Base-by-base conservation (phyloP, 768 basidiomycete species). In the Amyloporia xantha region DNA sequence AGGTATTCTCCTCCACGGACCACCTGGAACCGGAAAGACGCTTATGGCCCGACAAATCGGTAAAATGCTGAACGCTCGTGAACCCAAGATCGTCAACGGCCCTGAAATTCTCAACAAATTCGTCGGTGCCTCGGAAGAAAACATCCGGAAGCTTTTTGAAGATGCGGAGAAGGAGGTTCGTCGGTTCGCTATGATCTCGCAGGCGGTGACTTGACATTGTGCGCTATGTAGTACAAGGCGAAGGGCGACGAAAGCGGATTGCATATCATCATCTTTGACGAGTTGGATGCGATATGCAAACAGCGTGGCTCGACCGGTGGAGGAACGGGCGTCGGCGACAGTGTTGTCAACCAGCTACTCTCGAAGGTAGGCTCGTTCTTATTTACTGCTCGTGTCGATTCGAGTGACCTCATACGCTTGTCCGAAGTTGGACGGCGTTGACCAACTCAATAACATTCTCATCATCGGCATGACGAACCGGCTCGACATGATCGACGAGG, bases 391-490 rank as follows among this genome's bases (percentile, higher is more conserved):
- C 41, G 11, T 38, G n/a, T 7, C n/a, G 28, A 36, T 4, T 33
- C 19, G 6, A 39, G 20, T 19, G 17, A 21, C 19, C 30, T 33
- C 42, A 43, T 17, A 25, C 24, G n/a, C n/a, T 12, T 33, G 17
- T 30, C 1, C 17, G 7, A 56, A 96, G 92, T 95, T 99, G 93
- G 96, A 99, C 57, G 96, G 96, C 72, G 95, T 99, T 10, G 96
- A 99, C 63, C 88, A 91, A 70, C 73, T 99, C 26, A 98, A 99
- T 73, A 99, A 99, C 68, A 95, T 99, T 53, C 86, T 99, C 59
- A 87, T 99, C 58, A 99, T 99, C 57, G 96, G 96, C 59, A 99
- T 99, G 96, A 99, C 95, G 40, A 98, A 99, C 67, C 85, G 96
- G 52, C 70, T 82, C 37, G 96, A 99, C 73, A 91, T 99, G 94